phyloP scores from a whole-genome alignment of 192 early-diverging fungal genomes.

The Podila epicladia region DNA sequence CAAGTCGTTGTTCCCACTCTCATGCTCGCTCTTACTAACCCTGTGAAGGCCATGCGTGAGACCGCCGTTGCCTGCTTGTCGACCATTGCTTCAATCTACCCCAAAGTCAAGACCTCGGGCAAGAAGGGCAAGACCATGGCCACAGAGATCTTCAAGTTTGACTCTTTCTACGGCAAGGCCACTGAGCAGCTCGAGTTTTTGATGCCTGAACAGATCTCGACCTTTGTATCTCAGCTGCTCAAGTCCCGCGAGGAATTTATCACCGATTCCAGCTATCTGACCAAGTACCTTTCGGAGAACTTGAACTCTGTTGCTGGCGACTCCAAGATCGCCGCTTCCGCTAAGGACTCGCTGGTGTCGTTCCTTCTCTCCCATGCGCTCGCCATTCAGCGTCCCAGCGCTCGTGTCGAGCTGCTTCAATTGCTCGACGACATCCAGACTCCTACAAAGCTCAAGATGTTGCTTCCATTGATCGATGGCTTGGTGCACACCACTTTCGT shows the following conservation, averaged over 20 bases:
- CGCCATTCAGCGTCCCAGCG: constrained; percentile 46
- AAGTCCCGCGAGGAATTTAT: constrained; percentile 52
- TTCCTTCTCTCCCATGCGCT: constrained; percentile 67
- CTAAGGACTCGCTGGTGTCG: constrained; percentile 53
- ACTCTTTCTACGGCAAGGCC: constrained; percentile 50
- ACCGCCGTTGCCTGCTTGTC: constrained; percentile 71
- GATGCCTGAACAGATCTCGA: constrained; percentile 16
- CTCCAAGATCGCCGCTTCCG: constrained; percentile 23
- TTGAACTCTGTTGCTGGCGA: constrained; percentile 47
- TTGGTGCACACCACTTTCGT: constrained; percentile 53
- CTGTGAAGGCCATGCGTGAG: constrained; percentile 65
- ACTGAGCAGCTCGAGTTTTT: constrained; percentile 44
- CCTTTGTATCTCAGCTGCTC: constrained; percentile 29
- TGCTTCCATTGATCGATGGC: constrained; percentile 67
- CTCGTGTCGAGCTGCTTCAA: constrained; percentile 63
- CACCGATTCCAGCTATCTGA: constrained; percentile 49
- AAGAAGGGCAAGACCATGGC: constrained; percentile 47
- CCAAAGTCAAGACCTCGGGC: constrained; percentile 53
- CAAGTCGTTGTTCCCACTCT: constrained; percentile 77
- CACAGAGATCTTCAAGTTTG: constrained; percentile 35
- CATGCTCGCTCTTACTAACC: constrained; percentile 70
- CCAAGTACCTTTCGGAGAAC: constrained; percentile 48
- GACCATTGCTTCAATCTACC: constrained; percentile 50
- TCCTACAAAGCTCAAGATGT: constrained; percentile 65
- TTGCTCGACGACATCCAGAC: constrained; percentile 60